These are phyloP conservation scores for Apiospora sp. DNA, from an alignment of 2,329 filamentous ascomycete species.

Conservation along the genomic window DNA sequence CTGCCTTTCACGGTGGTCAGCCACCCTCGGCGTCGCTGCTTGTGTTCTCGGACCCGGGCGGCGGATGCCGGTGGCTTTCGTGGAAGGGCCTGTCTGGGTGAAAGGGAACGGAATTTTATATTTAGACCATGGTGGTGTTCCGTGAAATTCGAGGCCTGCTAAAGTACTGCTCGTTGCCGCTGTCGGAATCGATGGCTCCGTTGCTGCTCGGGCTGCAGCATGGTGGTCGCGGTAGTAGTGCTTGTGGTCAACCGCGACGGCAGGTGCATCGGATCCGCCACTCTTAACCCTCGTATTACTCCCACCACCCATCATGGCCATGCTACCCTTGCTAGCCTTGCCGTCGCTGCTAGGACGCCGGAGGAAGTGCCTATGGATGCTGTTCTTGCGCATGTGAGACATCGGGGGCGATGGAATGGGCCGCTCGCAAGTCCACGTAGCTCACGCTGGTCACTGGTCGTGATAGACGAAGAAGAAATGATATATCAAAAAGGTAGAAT, in stretches of 20 bases:
- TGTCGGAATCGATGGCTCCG: background rate
- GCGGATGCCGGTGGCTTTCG: background rate
- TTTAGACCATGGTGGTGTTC: background rate
- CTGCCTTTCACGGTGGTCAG: background rate
- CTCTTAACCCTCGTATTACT: background rate
- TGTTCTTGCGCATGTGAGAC: background rate
- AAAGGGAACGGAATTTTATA: background rate
- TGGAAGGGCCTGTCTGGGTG: background rate
- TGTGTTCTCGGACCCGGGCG: background rate
- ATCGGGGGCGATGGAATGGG: background rate
- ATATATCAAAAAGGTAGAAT: background rate
- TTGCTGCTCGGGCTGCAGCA: background rate
- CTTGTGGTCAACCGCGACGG: conserved; percentile 1
- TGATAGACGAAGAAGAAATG: background rate
- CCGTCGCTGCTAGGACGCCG: background rate
- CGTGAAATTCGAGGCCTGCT: background rate
- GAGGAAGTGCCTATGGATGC: conserved; percentile 5
- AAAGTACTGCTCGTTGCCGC: background rate
- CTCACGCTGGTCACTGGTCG: background rate
- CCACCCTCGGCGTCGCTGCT: background rate
- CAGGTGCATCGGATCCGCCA: background rate
- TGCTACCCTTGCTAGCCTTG: background rate
- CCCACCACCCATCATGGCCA: background rate
- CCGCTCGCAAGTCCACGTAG: background rate
- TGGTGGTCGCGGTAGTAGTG: background rate